These are phyloP conservation scores for Candida anutae DNA, from an alignment of 1,139 yeast genomes.

Conservation along the genomic window DNA sequence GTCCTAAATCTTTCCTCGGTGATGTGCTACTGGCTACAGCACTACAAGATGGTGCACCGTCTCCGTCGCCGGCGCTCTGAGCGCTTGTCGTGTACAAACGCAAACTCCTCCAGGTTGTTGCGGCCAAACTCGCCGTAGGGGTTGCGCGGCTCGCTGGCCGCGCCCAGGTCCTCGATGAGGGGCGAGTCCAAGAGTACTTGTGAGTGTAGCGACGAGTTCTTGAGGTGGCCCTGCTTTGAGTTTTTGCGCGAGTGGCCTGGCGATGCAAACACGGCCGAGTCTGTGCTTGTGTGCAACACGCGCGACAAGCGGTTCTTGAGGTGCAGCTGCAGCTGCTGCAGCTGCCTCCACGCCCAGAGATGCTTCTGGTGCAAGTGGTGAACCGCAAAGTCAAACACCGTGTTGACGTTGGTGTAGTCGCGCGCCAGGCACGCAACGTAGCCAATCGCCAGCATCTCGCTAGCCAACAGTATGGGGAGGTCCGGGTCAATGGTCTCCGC, in stretches of 20 bases:
- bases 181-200: constrained; percentile 33
- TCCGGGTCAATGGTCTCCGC: constrained; percentile 36
- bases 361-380: constrained; percentile 26
- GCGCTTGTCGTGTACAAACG: constrained; percentile 27
- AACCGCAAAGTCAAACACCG: constrained; percentile 55
- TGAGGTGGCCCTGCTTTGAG: constrained; percentile 18
- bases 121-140: constrained; percentile 25
- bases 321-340: constrained; percentile 31
- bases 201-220: constrained; percentile 30
- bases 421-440: constrained; percentile 79
- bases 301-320: constrained; percentile 24
- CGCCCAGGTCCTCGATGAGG: constrained; percentile 25
- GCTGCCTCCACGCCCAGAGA: constrained; percentile 23
- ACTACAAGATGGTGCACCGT: no score
- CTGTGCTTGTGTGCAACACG: constrained; percentile 15
- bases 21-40: no score
- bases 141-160: no score
- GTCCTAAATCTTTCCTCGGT: no score
- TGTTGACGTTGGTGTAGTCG: constrained; percentile 54
- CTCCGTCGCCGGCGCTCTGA: constrained; percentile 11
- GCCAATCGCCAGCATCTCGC: constrained; percentile 63
- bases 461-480: constrained; percentile 50
- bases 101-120: constrained; percentile 37
- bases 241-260: constrained; percentile 7
- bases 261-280: constrained; percentile 3